These are phyloP conservation scores for Citeromyces matritensis DNA, from an alignment of 805 yeast species.

Conservation along the genomic window DNA sequence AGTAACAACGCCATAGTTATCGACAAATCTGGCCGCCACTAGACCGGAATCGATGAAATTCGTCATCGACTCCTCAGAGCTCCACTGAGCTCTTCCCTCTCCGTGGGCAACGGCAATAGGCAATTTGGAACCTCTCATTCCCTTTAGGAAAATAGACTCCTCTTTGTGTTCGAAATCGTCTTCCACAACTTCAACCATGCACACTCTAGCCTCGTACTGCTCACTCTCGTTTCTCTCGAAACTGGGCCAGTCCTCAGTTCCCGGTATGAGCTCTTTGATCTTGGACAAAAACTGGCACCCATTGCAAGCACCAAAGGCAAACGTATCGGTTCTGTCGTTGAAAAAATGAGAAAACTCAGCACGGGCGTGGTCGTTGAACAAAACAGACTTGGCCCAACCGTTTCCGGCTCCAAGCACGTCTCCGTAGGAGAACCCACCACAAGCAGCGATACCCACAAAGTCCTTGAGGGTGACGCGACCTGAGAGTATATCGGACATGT, in stretches of 20 bases:
- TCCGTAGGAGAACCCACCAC: constrained; percentile 98
- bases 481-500: constrained; percentile 81
- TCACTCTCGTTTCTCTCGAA: constrained; percentile 85
- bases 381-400: constrained; percentile 97
- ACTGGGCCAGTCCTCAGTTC: constrained; percentile 90
- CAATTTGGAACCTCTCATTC: constrained; percentile 84
- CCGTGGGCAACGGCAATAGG: constrained; percentile 99
- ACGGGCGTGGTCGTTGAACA: constrained; percentile 69
- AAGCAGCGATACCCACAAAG: constrained; percentile 91
- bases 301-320: constrained; percentile 96
- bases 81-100: constrained; percentile 84
- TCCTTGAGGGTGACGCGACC: constrained; percentile 61
- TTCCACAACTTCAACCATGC: constrained; percentile 65
- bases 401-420: constrained; percentile 98
- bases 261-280: constrained; percentile 78
- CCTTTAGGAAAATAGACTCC: constrained; percentile 56
- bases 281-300: constrained; percentile 95
- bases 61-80: constrained; percentile 23
- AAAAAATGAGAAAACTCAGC: constrained; percentile 68
- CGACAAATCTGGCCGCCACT: constrained; percentile 67
- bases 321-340: constrained; percentile 78
- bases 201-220: constrained; percentile 92
- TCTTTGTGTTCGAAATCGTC: constrained; percentile 16
- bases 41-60: constrained; percentile 36
- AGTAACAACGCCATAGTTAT: constrained; percentile 78